phyloP scores from a whole-genome alignment of 352 stramenopile genomes.

The Phytophthora lateralis region DNA sequence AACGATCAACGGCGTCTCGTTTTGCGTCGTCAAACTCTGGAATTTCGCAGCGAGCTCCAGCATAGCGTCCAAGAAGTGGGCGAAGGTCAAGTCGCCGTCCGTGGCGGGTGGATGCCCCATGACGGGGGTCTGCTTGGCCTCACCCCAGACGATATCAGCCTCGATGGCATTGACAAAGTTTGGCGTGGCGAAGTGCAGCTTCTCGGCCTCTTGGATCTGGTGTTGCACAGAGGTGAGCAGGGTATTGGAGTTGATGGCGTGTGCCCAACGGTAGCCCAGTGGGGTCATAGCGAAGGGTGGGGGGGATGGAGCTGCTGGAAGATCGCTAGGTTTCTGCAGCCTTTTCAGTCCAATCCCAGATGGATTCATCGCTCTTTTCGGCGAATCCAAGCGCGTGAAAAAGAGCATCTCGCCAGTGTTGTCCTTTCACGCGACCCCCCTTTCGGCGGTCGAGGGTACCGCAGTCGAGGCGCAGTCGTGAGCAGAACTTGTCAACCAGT shows the following conservation, averaged over 20 bases:
- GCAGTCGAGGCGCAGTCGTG: slow-evolving; percentile 6
- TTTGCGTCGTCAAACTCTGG: slow-evolving; percentile 6
- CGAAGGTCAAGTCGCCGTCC: slow-evolving; percentile 56
- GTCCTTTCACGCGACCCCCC: slow-evolving; percentile 10
- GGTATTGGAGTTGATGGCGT: slow-evolving; percentile 63
- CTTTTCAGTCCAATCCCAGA: slow-evolving; percentile 17
- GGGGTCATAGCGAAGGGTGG: slow-evolving; percentile 36
- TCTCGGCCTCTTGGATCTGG: slow-evolving; percentile 35
- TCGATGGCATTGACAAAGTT: slow-evolving; percentile 67
- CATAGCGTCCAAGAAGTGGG: slow-evolving; percentile 57
- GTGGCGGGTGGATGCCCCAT: slow-evolving; percentile 73
- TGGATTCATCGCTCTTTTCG: slow-evolving; percentile 10
- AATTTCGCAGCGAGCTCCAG: slow-evolving; percentile 29
- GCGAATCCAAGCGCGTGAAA: slow-evolving; percentile 5
- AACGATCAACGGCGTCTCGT: slow-evolving; percentile 58
- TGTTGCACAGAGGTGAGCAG: slow-evolving; percentile 36
- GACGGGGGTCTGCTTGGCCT: slow-evolving; percentile 48
- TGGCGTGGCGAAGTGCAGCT: slow-evolving; percentile 13
- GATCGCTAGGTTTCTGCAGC: slow-evolving; percentile 16
- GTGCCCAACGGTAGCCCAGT: slow-evolving; percentile 66
- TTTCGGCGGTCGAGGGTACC: not conserved
- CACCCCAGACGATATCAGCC: slow-evolving; percentile 74
- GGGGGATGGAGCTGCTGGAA: slow-evolving; percentile 19
- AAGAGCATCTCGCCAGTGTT: slow-evolving; percentile 30
- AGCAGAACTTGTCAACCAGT: slow-evolving; percentile 27